phyloP scores from a whole-genome alignment of 139 green algal species.

The Chlamydomonas sphaeroides region DNA sequence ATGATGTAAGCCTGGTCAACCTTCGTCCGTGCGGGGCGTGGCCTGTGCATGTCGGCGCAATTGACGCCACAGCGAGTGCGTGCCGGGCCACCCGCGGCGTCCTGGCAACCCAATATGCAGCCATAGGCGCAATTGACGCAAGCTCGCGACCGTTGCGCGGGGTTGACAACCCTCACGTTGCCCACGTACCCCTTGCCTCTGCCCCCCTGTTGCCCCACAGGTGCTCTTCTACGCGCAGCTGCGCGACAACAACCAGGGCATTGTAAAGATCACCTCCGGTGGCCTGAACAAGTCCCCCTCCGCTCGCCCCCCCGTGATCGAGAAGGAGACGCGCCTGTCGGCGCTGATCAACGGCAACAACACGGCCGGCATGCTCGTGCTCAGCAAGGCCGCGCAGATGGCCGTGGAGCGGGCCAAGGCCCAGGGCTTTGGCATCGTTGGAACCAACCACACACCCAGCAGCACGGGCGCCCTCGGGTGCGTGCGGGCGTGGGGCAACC shows the following conservation, averaged over 20 bases:
- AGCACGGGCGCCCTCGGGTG: conserved; percentile 80
- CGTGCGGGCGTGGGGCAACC: no score
- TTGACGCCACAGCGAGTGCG: no score
- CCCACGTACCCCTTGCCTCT: no score
- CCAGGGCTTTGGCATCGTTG: conserved; percentile 77
- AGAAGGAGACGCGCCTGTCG: conserved; percentile 68
- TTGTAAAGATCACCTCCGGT: conserved; percentile 82
- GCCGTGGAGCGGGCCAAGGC: conserved; percentile 64
- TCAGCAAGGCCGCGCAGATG: conserved; percentile 66
- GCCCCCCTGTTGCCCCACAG: no score
- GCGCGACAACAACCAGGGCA: conserved; percentile 83
- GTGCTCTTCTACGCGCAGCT: conserved; percentile 86
- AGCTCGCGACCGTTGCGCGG: no score
- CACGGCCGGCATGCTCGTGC: conserved; percentile 74
- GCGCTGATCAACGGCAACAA: conserved; percentile 76
- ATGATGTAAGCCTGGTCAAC: conserved; percentile 53
- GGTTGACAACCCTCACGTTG: no score
- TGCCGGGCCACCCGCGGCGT: no score
- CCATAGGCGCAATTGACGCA: no score
- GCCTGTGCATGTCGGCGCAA: no score
- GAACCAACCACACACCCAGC: conserved; percentile 76
- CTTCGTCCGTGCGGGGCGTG: no score
- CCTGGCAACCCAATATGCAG: no score
- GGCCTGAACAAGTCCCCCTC: conserved; percentile 61
- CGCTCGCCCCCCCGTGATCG: conserved; percentile 40